Evolutionary conservation across 2,329 filamentous ascomycete species (phyloP).

Genomic region (Cercospora zeina): DNA sequence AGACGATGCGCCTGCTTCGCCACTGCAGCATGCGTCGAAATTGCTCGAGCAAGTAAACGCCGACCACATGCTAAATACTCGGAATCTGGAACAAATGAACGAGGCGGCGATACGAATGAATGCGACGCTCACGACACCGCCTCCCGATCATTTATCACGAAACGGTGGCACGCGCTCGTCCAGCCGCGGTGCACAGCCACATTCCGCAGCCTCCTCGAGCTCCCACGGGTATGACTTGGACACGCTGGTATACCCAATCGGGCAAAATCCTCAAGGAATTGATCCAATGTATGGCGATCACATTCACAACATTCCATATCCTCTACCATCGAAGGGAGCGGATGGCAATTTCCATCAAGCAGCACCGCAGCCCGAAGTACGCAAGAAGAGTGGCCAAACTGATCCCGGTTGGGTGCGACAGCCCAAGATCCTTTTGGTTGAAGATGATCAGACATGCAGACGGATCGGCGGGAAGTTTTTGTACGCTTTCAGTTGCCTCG

Average conservation of each 20-base stretch:
- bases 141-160: slow-evolving; percentile 50
- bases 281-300: slow-evolving; percentile 94
- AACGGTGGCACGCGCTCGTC: slow-evolving; percentile 46
- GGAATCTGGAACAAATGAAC: slow-evolving; percentile 66
- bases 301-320: slow-evolving; percentile 89
- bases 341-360: slow-evolving; percentile 45
- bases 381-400: slow-evolving; percentile 62
- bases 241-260: slow-evolving; percentile 83
- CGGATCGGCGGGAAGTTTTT: slow-evolving; percentile 67
- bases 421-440: slow-evolving; percentile 85
- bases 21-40: slow-evolving; percentile 67
- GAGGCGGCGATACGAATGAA: slow-evolving; percentile 58
- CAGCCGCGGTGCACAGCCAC: slow-evolving; percentile 46
- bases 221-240: slow-evolving; percentile 62
- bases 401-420: slow-evolving; percentile 66
- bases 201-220: slow-evolving; percentile 53
- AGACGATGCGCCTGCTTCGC: slow-evolving; percentile 66
- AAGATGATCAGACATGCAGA: slow-evolving; percentile 70
- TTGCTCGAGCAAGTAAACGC: slow-evolving; percentile 65
- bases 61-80: slow-evolving; percentile 63
- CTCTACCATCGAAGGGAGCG: slow-evolving; percentile 65
- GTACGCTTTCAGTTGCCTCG: slow-evolving; percentile 63
- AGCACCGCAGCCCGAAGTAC: slow-evolving; percentile 53
- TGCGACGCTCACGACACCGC: slow-evolving; percentile 57
- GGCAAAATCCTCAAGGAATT: slow-evolving; percentile 78